Percentiles rank a stretch among this genome's conserved stretches.
Evolutionary conservation across 768 basidiomycete genomes (phyloP).

Genomic region (Chlorophyllum brunneum): DNA sequence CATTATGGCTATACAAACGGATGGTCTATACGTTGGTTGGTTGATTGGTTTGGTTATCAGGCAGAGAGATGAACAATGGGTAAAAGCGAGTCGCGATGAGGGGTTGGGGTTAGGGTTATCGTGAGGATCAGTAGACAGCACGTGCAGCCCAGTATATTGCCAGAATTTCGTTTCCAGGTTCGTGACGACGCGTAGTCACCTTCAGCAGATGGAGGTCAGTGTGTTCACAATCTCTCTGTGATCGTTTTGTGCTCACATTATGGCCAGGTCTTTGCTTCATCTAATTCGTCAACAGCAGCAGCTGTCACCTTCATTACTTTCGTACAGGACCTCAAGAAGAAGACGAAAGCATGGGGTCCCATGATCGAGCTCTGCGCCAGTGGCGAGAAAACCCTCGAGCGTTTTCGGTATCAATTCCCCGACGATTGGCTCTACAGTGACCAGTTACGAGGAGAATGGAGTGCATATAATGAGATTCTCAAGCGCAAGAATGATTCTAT

Average conservation of each 20-base stretch:
- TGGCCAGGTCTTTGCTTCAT: constrained; percentile 60
- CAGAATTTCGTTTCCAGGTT: constrained; percentile 18
- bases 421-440: constrained; percentile 99
- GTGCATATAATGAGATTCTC: constrained; percentile 95
- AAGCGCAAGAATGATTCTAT: constrained; percentile 98
- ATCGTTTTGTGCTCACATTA: constrained; percentile 11
- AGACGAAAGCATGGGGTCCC: constrained; percentile 93
- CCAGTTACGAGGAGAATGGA: constrained; percentile 97
- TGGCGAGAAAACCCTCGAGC: constrained; percentile 96
- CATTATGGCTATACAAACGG: constrained; percentile 47
- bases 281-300: constrained; percentile 92
- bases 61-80: no score
- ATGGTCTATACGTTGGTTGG: neutral
- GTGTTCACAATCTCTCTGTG: neutral
- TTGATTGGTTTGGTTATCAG: no score
- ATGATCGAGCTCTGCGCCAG: constrained; percentile 93
- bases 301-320: constrained; percentile 99
- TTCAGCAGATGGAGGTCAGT: constrained; percentile 40
- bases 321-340: constrained; percentile 97
- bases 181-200: constrained; percentile 34
- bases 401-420: constrained; percentile 95
- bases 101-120: constrained; percentile 8
- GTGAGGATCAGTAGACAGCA: constrained; percentile 10
- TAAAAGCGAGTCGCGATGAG: constrained; percentile 12
- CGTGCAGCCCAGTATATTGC: constrained; percentile 17